Base-by-base conservation (phyloP, 805 yeast species). In the Lipomyces spencermartinsiae region DNA sequence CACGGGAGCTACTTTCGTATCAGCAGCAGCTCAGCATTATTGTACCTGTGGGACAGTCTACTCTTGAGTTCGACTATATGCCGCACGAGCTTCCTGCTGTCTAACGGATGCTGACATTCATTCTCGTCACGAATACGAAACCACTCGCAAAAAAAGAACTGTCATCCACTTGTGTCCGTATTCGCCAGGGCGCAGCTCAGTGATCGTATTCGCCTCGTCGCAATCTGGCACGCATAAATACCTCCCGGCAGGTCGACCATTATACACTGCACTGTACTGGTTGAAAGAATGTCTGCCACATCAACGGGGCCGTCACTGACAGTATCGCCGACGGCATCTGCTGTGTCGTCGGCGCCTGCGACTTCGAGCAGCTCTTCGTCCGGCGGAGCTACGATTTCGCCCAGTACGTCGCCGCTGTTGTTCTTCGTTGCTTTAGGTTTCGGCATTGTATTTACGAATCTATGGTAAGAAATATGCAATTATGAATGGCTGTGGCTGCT, bases 341-440 rank as follows among this genome's bases (percentile, higher is more conserved):
- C 59, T 14, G 59, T 43, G 5, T 19, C n/a, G 49, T 43, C 49
- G 49, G 22, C 49, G 49, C 49, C 49, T 16, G 49, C 49, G 22
- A 43, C 19, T 43, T 7, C 49, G 19, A 43, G 10, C 49, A 43
- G 22, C 49, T 16, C 49, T 43, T 16, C 22, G 3, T 16, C 4
- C 29, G 29, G 29, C 1, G 64, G 57, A 2, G 9, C 55, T 1
- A 12, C 56, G 8, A 33, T 61, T 51, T 61, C 66, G 2, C 60
- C 67, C 5, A 16, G 71, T 8, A 49, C 61, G 10, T 73, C 74
- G 8, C 80, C 79, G 51, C 73, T 74, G 22, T 69, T 78, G 29
- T 79, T 78, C 71, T 78, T 79, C 63, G 76, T 78, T 54, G 80
- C 80, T 19, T 73, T 78, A 7, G 81, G 79, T 1, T 71, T 78